Base-by-base conservation (phyloP, 129 eudicot genomes). In the Deinandra increscens region DNA sequence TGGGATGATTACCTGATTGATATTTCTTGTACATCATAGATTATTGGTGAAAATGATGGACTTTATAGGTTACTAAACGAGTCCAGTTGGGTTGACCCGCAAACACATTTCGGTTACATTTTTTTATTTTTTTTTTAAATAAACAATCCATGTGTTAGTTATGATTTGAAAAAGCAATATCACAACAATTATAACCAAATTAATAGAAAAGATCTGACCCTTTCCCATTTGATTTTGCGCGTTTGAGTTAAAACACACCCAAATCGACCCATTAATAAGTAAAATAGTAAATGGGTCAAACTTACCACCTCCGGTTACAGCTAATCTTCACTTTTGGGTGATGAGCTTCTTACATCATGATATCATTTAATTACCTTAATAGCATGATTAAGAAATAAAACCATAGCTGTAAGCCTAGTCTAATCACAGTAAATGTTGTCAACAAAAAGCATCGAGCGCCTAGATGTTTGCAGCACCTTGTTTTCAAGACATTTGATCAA, bases 401-500 rank as follows among this genome's bases (percentile, higher is more conserved):
- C 41, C 15, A 66, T 38, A 54, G 55, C 9, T 41, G 34, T 44
- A 44, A 72, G 12, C 60, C 22, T 33, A 6, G 29, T 33, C 0
- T 61, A 45, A 45, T 23, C 39, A 12, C 61, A n/a, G 26, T 46
- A 18, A 38, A 22, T 20, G 1, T n/a, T 55, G 31, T 48, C 33
- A 49, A 9, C 5, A 48, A 14, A 38, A 38, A 22, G 9, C 19
- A 1, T 33, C n/a, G 13, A 41, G 31, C 60, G 36, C 43, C 19
- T 71, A 58, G 68, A 71, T 26, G 42, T 58, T 15, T 37, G 41
- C 66, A 29, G 33, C 33, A 9, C 15, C 8, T 67, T 48, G 33
- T 66, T 41, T 39, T 26, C 38, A 15, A 19, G 34, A 14, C 59
- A 58, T 59, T 33, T 71, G 60, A 20, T 60, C 68, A 71, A 72